phyloP scores from a whole-genome alignment of 306 rosid species.

The Pyrus bretschneideri region DNA sequence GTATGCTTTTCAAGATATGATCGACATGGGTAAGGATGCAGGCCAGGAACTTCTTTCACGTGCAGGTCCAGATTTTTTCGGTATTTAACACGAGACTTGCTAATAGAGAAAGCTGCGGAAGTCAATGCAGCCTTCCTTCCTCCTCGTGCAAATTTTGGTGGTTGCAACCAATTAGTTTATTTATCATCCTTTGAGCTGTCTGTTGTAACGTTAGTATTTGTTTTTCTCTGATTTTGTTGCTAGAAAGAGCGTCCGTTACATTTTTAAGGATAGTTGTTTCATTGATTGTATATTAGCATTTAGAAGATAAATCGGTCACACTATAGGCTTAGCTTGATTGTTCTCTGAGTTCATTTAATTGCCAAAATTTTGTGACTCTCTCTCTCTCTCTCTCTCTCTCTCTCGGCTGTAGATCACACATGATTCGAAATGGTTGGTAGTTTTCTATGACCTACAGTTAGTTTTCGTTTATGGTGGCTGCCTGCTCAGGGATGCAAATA shows the following conservation, averaged over 20 bases:
- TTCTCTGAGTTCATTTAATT: neutral
- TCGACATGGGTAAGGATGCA: conserved; percentile 76
- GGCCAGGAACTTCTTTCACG: conserved; percentile 76
- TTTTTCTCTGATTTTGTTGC: neutral
- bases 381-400: neutral
- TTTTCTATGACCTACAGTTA: neutral
- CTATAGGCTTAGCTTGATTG: neutral
- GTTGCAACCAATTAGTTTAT: neutral
- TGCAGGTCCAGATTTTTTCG: conserved; percentile 79
- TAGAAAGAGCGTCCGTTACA: neutral
- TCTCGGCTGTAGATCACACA: neutral
- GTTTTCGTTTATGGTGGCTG: neutral
- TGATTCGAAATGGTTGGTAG: neutral
- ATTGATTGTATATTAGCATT: conserved; percentile 6
- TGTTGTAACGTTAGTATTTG: neutral
- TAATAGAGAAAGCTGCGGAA: neutral
- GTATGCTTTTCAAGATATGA: conserved; percentile 61
- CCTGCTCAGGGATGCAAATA: neutral
- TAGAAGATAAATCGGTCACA: conserved; percentile 9
- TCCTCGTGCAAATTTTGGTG: neutral
- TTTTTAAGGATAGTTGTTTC: neutral
- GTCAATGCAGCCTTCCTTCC: neutral
- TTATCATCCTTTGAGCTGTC: neutral
- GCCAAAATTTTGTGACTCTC: neutral
- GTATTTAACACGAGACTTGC: conserved; percentile 21